phyloP scores from a whole-genome alignment of 257 asterid species.

The Scutellaria galericulata region DNA sequence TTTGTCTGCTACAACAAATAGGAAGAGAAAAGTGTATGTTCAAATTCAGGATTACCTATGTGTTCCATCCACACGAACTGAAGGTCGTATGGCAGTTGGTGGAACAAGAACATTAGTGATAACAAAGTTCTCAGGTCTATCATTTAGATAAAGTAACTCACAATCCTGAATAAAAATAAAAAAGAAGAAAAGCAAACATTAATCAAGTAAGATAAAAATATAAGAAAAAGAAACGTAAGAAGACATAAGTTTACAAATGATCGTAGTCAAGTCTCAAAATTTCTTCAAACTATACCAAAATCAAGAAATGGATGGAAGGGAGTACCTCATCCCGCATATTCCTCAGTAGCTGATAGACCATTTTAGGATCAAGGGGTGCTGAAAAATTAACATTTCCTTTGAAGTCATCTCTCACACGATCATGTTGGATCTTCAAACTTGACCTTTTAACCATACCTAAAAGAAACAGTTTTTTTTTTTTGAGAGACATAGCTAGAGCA shows the following conservation, averaged over 20 bases:
- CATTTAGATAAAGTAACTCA: slow-evolving; percentile 79
- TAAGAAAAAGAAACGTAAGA: neutral
- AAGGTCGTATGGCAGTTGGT: slow-evolving; percentile 89
- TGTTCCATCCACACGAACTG: slow-evolving; percentile 83
- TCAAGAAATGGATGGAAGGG: slow-evolving; percentile 18
- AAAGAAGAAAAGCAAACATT: slow-evolving; percentile 23
- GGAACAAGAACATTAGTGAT: slow-evolving; percentile 82
- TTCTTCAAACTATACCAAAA: slow-evolving; percentile 23
- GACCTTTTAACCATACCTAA: slow-evolving; percentile 85
- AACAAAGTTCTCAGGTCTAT: slow-evolving; percentile 90
- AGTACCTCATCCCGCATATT: slow-evolving; percentile 83
- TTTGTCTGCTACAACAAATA: slow-evolving; percentile 9
- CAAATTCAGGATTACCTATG: slow-evolving; percentile 50
- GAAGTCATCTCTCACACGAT: slow-evolving; percentile 53
- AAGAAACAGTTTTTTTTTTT: slow-evolving; percentile 29
- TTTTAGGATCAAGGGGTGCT: slow-evolving; percentile 55
- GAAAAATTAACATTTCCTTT: neutral
- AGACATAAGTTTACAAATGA: slow-evolving; percentile 6
- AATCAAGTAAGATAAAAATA: neutral
- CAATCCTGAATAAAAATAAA: slow-evolving; percentile 65
- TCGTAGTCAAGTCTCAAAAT: slow-evolving; percentile 7
- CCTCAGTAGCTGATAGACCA: slow-evolving; percentile 64
- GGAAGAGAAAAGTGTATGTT: slow-evolving; percentile 8
- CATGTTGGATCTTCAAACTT: slow-evolving; percentile 60
- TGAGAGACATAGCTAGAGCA: no score